Evolutionary conservation across 2,329 filamentous ascomycete genomes (phyloP).

Genomic region (Bisporella sp.): DNA sequence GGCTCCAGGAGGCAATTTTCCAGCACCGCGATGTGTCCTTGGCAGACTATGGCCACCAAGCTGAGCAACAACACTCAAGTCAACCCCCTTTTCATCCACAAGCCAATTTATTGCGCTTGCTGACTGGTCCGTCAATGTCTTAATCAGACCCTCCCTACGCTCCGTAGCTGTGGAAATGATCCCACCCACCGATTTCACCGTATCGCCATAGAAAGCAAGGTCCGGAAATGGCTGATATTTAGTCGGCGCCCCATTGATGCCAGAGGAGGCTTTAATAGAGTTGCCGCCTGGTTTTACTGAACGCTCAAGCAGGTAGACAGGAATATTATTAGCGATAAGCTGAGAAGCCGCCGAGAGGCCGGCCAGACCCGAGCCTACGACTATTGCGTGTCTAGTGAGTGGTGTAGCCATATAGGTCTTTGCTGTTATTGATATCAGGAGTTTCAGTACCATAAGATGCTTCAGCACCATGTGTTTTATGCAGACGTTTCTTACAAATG

Average conservation of each 20-base stretch:
- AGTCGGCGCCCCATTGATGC: conserved; percentile 57
- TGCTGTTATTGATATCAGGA: too few relatives aligned
- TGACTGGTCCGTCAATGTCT: conserved; percentile 40
- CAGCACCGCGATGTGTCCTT: conserved; percentile 50
- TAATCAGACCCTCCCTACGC: conserved; percentile 37
- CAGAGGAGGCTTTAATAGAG: conserved; percentile 60
- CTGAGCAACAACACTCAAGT: conserved; percentile 49
- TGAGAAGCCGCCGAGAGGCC: conserved; percentile 53
- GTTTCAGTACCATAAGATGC: too few relatives aligned
- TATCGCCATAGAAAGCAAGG: conserved; percentile 47
- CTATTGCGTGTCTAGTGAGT: conserved; percentile 28
- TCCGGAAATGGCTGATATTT: conserved; percentile 41
- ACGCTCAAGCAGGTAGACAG: conserved; percentile 53
- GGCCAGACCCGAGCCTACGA: conserved; percentile 60
- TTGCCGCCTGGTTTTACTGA: conserved; percentile 55
- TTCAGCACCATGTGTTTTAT: too few relatives aligned
- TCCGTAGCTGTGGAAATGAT: conserved; percentile 14
- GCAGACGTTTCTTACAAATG: too few relatives aligned
- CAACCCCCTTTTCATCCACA: conserved; percentile 43
- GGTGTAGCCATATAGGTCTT: too few relatives aligned
- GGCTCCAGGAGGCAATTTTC: conserved; percentile 49
- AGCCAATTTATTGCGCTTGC: conserved; percentile 49
- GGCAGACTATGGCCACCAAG: conserved; percentile 52
- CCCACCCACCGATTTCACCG: conserved; percentile 46
- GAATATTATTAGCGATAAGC: conserved; percentile 43